These are phyloP conservation scores for Mortierella sp. DNA, from an alignment of 371 early-diverging fungal genomes.

Conservation along the genomic window DNA sequence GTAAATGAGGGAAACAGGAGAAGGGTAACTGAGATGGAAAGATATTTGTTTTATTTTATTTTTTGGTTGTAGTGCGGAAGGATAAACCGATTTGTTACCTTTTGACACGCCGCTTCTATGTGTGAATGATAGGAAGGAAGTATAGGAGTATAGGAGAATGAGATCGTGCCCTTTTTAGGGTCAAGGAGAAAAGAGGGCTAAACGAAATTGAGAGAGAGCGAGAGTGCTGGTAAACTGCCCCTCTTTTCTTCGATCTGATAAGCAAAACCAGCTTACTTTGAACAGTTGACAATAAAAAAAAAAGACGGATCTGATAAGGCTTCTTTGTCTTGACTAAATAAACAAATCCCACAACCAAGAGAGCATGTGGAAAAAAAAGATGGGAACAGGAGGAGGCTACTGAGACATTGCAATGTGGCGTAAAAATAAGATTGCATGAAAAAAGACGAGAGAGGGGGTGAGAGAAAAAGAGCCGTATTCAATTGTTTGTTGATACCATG, in stretches of 20 bases:
- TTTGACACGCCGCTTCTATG: not conserved
- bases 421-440: not conserved
- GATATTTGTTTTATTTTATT: not conserved
- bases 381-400: not conserved
- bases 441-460: too few relatives aligned
- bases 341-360: not conserved
- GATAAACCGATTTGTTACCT: not conserved
- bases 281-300: too few relatives aligned
- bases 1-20: not conserved
- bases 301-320: not conserved
- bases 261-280: not conserved
- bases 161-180: not conserved
- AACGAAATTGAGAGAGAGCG: not conserved
- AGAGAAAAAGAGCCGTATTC: not conserved
- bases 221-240: not conserved
- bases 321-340: too few relatives aligned
- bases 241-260: not conserved
- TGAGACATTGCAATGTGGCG: constrained; percentile 11
- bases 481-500: not conserved
- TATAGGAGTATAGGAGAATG: not conserved
- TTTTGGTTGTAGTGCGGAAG: not conserved
- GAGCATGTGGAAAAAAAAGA: not conserved
- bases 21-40: not conserved
- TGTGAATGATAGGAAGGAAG: not conserved
- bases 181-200: too few relatives aligned